Conservation (phyloP, 202 grass and related monocot species). For the Brachypodium distachyon region DNA sequence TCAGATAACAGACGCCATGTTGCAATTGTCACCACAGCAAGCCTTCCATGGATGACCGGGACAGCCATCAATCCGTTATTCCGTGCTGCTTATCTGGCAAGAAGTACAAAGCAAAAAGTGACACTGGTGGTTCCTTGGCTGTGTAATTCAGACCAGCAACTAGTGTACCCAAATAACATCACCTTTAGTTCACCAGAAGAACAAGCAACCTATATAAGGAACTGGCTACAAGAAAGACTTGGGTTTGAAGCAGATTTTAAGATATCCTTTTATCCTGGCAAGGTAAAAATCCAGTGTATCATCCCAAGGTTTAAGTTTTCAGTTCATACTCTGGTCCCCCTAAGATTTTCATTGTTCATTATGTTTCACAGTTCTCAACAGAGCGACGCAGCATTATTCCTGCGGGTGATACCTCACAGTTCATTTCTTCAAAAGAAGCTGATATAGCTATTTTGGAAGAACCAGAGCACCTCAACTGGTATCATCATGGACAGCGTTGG, state of each 20-base stretch:
- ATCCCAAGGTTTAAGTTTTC: background rate
- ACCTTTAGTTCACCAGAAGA: constrained; percentile 64
- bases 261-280: constrained; percentile 90
- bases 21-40: constrained; percentile 82
- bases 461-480: constrained; percentile 96
- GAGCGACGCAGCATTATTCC: constrained; percentile 80
- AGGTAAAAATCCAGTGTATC: constrained; percentile 45
- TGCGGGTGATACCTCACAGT: constrained; percentile 74
- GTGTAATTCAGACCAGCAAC: constrained; percentile 61
- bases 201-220: constrained; percentile 69
- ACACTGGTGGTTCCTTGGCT: constrained; percentile 83
- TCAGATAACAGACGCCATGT: constrained; percentile 55
- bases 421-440: constrained; percentile 75
- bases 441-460: constrained; percentile 93
- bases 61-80: constrained; percentile 89
- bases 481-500: constrained; percentile 93
- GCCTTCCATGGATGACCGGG: constrained; percentile 92
- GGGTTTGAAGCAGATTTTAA: constrained; percentile 71
- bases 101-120: constrained; percentile 61
- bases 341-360: constrained; percentile 8
- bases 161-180: constrained; percentile 74
- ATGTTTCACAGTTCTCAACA: constrained; percentile 63
- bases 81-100: constrained; percentile 80
- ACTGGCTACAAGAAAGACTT: constrained; percentile 79
- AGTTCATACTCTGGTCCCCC: background rate